Base-by-base conservation (phyloP, 2,329 filamentous ascomycete species). In the Escovopsis sp. region DNA sequence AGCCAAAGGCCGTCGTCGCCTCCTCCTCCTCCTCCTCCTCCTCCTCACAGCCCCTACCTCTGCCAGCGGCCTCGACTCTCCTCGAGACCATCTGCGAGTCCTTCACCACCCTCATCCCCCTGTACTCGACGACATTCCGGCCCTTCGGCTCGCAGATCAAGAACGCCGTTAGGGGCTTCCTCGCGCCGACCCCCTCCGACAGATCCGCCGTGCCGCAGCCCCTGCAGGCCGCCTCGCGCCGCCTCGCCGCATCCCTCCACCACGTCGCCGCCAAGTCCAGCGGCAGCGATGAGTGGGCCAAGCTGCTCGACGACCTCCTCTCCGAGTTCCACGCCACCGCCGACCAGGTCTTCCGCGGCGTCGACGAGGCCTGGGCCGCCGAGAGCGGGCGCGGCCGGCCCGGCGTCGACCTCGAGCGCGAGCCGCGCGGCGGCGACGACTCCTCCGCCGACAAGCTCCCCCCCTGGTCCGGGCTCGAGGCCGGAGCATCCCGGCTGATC, bases 281-380 rank as follows among this genome's bases (percentile, higher is more conserved):
- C 14, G 74, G 78, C 10, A 72, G 74, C 16, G 80, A 84, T 16
- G 86, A 94, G 59, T 95, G 88, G 88, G 67, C 68, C 13, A 81
- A 76, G 50, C 68, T 76, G 13, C 62, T 88, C 37, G 71, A 72
- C 37, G 64, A 66, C 7, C 67, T 80, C 10, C 64, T 93, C 20
- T 68, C 70, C 32, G 71, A 75, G 32, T 70, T 79, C 13, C 87
- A 95, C 52, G 60, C 64, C 20, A 82, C 84, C 1, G 76, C 82
- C 35, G 81, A 94, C 52, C 74, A 79, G 48, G 70, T 93, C 1
- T 83, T 94, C 53, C 77, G 88, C 39, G 78, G 80, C 9, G 72
- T 94, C 0, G 63, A 82, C 10, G 88, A 95, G 57, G 81, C 84
- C 34, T 91, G 86, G 82, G 77, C 88, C 51, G 76, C 85, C 1